phyloP scores from a whole-genome alignment of 2,329 filamentous ascomycete species.

The Allantophomopsis lycopodina region DNA sequence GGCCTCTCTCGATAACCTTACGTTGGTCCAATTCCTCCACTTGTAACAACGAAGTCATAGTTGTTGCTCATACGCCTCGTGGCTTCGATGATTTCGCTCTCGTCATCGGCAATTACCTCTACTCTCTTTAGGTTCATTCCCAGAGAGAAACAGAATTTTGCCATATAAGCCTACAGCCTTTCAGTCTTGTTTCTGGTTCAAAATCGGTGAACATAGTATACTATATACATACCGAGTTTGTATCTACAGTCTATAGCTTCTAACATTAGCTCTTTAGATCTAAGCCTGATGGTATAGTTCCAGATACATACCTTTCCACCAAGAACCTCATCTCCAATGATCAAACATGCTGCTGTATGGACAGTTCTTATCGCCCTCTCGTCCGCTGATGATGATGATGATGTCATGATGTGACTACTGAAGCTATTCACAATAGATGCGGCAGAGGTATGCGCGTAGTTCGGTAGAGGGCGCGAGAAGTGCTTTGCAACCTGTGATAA shows the following conservation, averaged over 20 bases:
- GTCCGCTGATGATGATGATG: slow-evolving; percentile 31
- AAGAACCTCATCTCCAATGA: slow-evolving; percentile 95
- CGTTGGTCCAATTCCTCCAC: slow-evolving; percentile 92
- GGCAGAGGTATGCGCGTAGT: slow-evolving; percentile 30
- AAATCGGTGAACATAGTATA: too few relatives aligned
- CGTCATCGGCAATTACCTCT: slow-evolving; percentile 89
- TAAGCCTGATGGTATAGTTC: slow-evolving; percentile 1
- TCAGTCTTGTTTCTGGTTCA: too few relatives aligned
- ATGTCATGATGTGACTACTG: slow-evolving; percentile 26
- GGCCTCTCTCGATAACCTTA: slow-evolving; percentile 26
- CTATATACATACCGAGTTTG: slow-evolving; percentile 2
- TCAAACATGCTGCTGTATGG: slow-evolving; percentile 79
- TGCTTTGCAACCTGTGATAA: slow-evolving; percentile 63
- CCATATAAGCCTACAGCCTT: slow-evolving; percentile 31
- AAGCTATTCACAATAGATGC: slow-evolving; percentile 5
- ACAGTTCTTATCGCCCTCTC: slow-evolving; percentile 54
- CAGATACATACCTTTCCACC: slow-evolving; percentile 64
- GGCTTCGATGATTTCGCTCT: slow-evolving; percentile 79
- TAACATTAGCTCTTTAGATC: slow-evolving; percentile 16
- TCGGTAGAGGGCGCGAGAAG: slow-evolving; percentile 47
- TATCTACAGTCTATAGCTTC: slow-evolving; percentile 20
- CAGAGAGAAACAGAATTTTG: slow-evolving; percentile 49
- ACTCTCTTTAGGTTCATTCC: slow-evolving; percentile 67
- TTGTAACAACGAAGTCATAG: slow-evolving; percentile 93
- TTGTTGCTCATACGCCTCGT: slow-evolving; percentile 72